Percentiles rank a stretch among this genome's conserved stretches.
Conservation (phyloP, 176 grass and related monocot genomes). For the Hyparrhenia diplandra region DNA sequence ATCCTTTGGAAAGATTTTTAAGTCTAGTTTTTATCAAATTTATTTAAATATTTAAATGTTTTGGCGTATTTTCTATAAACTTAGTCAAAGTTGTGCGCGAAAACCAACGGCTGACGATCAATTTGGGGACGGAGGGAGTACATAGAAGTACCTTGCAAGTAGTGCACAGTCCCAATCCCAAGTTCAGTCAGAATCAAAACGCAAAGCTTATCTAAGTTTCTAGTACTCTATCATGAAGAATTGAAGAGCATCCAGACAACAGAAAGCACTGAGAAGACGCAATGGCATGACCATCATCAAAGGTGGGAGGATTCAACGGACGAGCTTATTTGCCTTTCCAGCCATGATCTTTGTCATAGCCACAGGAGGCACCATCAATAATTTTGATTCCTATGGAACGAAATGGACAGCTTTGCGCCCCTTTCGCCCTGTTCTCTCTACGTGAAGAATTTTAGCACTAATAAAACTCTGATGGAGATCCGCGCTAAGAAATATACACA, state of each 20-base stretch:
- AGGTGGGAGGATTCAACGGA: neutral
- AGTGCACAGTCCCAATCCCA: neutral
- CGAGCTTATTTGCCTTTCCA: neutral
- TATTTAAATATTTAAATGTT: no score
- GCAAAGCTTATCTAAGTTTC: neutral
- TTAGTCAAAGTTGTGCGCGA: no score
- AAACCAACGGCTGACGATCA: no score
- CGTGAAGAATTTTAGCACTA: neutral
- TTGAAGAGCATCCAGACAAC: neutral
- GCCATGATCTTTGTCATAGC: neutral
- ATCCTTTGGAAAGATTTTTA: no score
- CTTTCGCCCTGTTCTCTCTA: neutral
- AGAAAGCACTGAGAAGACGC: neutral
- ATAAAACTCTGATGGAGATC: neutral
- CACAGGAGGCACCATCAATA: neutral
- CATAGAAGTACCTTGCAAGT: neutral
- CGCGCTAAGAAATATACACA: neutral
- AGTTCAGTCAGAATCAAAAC: neutral
- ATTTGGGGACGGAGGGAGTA: no score
- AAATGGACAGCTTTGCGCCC: neutral
- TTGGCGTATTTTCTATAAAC: no score
- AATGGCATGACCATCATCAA: neutral
- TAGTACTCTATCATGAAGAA: neutral
- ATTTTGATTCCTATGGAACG: neutral
- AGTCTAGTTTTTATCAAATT: no score